Evolutionary conservation across 2,329 filamentous ascomycete genomes (phyloP), one percentile per base, ranked within the genome.

Genomic region (Paecilomyces niveus): DNA sequence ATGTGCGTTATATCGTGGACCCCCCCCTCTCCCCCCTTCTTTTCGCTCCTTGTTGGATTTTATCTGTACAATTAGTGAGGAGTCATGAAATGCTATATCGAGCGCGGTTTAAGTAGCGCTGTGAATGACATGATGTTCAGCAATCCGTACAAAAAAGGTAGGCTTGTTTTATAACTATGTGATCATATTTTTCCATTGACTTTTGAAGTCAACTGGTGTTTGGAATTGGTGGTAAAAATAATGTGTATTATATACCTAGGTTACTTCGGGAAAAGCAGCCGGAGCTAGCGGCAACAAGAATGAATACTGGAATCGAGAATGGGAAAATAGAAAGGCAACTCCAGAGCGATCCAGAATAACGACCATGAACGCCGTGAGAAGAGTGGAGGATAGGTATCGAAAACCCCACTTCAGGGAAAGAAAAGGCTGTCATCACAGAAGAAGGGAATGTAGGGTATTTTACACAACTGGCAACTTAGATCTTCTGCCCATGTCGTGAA

Each of bases 401-500:
- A 18, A n/a, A 9, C 4, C 8, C n/a, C 7, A 18, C n/a, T 18
- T 7, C n/a, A 45, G 18, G 11, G 32, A 33, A 45, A 45, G 3
- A 26, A 52, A 9, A 26, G 50, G 50, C 15, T 45, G 15, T 39
- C 35, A 18, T 29, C n/a, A 26, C 15, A 9, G 21, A n/a, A 52
- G n/a, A 26, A 52, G 22, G 26, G 22, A 15, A 15, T 29, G 18
- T 52, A 29, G 7, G 22, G 9, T 15, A 52, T 52, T 29, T 58
- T 54, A 58, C 35, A 54, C 21, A 26, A 29, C 52, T 35, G 32
- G 32, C 7, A 31, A 29, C 39, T 61, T 59, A 67, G 21, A 71
- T 63, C 50, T 70, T 73, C 58, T 71, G 63, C n/a, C 80, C 80
- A 55, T 77, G 68, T 57, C 78, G 71, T n/a, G 89, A 92, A 74